A percentile compares a stretch with the other conserved stretches of the same genome.
phyloP scores from a whole-genome alignment of 257 asterid species.

The Petrea volubilis region DNA sequence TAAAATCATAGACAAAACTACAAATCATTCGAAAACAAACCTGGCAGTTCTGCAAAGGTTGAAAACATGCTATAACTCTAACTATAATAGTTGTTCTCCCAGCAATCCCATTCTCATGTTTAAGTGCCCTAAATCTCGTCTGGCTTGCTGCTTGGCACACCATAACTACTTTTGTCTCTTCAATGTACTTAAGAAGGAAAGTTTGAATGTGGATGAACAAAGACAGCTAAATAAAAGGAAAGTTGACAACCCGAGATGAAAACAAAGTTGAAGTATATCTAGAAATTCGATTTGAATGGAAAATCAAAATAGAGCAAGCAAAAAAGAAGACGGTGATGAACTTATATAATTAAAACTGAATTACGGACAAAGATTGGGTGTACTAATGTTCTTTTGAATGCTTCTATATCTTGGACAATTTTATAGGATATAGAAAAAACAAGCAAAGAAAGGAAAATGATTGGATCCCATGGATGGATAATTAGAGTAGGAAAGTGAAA shows the following conservation, averaged over 20 bases:
- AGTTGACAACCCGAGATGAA: background rate
- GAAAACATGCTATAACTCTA: constrained; percentile 71
- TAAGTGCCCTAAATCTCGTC: constrained; percentile 56
- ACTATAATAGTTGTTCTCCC: constrained; percentile 63
- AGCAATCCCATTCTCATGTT: constrained; percentile 65
- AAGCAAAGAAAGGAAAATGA: constrained; percentile 39
- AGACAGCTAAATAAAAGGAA: background rate
- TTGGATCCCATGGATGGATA: constrained; percentile 48
- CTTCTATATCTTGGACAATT: constrained; percentile 26
- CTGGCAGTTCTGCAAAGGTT: constrained; percentile 68
- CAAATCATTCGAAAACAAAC: constrained; percentile 29
- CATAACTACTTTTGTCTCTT: constrained; percentile 58
- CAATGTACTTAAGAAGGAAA: constrained; percentile 26
- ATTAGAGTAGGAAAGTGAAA: background rate
- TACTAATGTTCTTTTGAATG: background rate
- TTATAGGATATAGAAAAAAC: constrained; percentile 43
- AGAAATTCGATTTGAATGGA: background rate
- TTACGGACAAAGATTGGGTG: background rate
- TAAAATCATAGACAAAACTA: background rate
- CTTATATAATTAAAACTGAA: background rate
- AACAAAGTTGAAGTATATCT: constrained; percentile 11
- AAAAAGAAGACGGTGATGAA: constrained; percentile 1
- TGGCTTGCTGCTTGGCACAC: constrained; percentile 78
- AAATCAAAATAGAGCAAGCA: background rate
- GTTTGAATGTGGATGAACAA: constrained; percentile 18